These are phyloP conservation scores for Geotrichum histeridarum DNA, from an alignment of 1,139 yeast genomes.

Conservation along the genomic window DNA sequence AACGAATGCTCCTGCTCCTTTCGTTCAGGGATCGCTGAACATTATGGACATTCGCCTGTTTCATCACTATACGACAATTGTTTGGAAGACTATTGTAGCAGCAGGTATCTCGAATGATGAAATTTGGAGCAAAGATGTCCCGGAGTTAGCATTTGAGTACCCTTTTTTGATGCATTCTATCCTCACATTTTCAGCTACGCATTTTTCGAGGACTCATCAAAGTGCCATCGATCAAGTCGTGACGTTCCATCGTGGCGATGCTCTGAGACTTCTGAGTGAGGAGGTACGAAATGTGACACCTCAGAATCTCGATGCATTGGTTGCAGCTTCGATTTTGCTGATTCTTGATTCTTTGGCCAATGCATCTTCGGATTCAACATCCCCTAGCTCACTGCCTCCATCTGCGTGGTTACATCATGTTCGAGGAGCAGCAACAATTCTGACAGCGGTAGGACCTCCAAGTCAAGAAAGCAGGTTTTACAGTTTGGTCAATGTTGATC, in stretches of 20 bases:
- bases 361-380: slow-evolving; percentile 58
- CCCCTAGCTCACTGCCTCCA: slow-evolving; percentile 60
- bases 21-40: slow-evolving; percentile 42
- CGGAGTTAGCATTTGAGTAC: slow-evolving; percentile 78
- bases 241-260: slow-evolving; percentile 83
- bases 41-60: slow-evolving; percentile 73
- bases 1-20: slow-evolving; percentile 24
- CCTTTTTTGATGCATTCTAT: slow-evolving; percentile 91
- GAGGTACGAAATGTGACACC: slow-evolving; percentile 79
- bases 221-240: slow-evolving; percentile 59
- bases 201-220: slow-evolving; percentile 56
- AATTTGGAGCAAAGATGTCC: slow-evolving; percentile 85
- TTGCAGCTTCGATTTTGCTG: slow-evolving; percentile 81
- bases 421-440: slow-evolving; percentile 91
- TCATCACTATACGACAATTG: slow-evolving; percentile 82
- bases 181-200: slow-evolving; percentile 87
- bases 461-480: slow-evolving; percentile 52
- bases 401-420: slow-evolving; percentile 97
- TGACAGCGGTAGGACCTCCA: slow-evolving; percentile 91
- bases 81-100: slow-evolving; percentile 79
- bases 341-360: slow-evolving; percentile 93
- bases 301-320: slow-evolving; percentile 86
- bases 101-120: slow-evolving; percentile 85
- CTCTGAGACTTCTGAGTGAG: slow-evolving; percentile 69
- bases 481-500: slow-evolving; percentile 49